Evolutionary conservation across 2,329 filamentous ascomycete genomes (phyloP).

Genomic region (Colletotrichum paranaense): DNA sequence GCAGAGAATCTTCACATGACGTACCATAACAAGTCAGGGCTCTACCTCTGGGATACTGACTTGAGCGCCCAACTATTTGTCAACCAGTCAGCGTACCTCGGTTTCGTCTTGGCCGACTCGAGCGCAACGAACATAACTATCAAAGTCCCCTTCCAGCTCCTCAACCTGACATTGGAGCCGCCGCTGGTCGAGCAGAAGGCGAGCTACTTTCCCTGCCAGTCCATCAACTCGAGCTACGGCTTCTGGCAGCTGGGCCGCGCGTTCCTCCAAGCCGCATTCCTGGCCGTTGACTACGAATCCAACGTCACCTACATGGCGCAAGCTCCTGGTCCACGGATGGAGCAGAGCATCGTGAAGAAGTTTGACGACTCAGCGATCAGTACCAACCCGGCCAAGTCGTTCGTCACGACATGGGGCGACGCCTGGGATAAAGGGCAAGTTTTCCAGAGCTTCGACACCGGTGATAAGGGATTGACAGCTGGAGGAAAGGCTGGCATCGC

Average conservation of each 20-base stretch:
- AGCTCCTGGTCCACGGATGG: slow-evolving; percentile 35
- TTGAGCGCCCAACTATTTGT: slow-evolving; percentile 48
- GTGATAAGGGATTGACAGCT: neutral
- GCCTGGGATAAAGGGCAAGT: neutral
- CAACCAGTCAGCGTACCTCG: slow-evolving; percentile 53
- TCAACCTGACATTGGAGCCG: slow-evolving; percentile 52
- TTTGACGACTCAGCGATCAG: neutral
- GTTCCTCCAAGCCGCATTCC: slow-evolving; percentile 38
- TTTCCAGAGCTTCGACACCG: neutral
- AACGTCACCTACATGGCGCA: slow-evolving; percentile 37
- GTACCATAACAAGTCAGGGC: slow-evolving; percentile 45
- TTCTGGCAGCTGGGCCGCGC: slow-evolving; percentile 37
- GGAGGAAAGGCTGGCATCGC: neutral
- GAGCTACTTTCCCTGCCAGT: slow-evolving; percentile 39
- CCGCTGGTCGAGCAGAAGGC: slow-evolving; percentile 43
- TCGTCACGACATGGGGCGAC: slow-evolving; percentile 8
- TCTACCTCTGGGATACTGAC: slow-evolving; percentile 54
- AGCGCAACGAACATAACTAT: slow-evolving; percentile 50
- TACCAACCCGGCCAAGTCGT: slow-evolving; percentile 4
- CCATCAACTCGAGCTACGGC: neutral
- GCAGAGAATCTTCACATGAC: slow-evolving; percentile 50
- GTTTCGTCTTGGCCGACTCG: slow-evolving; percentile 49
- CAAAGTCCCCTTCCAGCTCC: slow-evolving; percentile 53
- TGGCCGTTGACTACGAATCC: slow-evolving; percentile 35
- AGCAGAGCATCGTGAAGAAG: slow-evolving; percentile 23